Conservation (phyloP, 768 basidiomycete species). For the Boletus rubropictus region DNA sequence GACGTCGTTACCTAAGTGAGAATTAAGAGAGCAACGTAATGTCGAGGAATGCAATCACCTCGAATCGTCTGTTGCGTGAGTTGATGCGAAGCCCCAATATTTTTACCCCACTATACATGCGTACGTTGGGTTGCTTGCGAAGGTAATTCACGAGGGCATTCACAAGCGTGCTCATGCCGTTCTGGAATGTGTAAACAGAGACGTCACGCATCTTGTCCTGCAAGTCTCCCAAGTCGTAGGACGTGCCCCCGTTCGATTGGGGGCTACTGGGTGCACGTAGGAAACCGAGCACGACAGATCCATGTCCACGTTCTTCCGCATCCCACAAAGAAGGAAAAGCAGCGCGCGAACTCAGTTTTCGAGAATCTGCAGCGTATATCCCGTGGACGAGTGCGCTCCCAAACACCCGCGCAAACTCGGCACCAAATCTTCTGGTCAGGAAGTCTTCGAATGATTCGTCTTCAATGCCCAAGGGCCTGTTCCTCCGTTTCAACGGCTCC, state of each 20-base stretch:
- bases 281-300: constrained; percentile 64
- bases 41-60: constrained; percentile 34
- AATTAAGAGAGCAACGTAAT: constrained; percentile 2
- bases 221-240: constrained; percentile 49
- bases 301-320: constrained; percentile 58
- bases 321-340: constrained; percentile 74
- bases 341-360: constrained; percentile 65
- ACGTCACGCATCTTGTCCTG: constrained; percentile 45
- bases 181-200: constrained; percentile 76
- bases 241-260: constrained; percentile 6
- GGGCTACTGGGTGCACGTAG: constrained; percentile 26
- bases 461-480: constrained; percentile 33
- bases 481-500: constrained; percentile 53
- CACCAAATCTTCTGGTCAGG: constrained; percentile 67
- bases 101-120: constrained; percentile 42
- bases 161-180: constrained; percentile 69
- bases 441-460: constrained; percentile 86
- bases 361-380: constrained; percentile 85
- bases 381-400: constrained; percentile 85
- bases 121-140: constrained; percentile 47
- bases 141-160: constrained; percentile 49
- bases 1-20: constrained; percentile 30
- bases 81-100: constrained; percentile 33
- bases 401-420: constrained; percentile 63
- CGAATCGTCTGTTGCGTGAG: constrained; percentile 34